Base-by-base conservation (phyloP, 306 rosid species). In the Myrica gale region DNA sequence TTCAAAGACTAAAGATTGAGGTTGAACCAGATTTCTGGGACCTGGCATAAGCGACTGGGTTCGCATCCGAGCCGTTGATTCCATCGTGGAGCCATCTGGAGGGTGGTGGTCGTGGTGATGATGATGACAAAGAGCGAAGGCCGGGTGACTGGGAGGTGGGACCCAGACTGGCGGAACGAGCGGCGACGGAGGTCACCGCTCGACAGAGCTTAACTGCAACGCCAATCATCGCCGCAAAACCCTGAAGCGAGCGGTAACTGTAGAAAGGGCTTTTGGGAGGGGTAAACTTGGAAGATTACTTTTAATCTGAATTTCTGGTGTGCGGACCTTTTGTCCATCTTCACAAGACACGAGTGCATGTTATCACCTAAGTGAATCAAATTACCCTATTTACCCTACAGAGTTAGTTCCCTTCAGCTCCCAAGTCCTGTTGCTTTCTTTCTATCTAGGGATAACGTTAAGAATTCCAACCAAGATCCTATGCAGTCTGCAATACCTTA, bases 31-130 rank as follows among this genome's bases (percentile, higher is more conserved):
- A 88, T 83, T 88, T 87, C 1, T 84, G 90, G 63, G 85, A 84
- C 90, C 97, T 88, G 56, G 97, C 95, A 68, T 83, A 90, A 66
- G 90, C 82, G 69, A 90, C 96, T 20, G 91, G 90, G 78, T 74
- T 83, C 7, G 86, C 82, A 76, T 85, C 67, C 57, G 71, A 83
- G 82, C 47, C 51, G 73, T 84, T 88, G 37, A 75, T 77, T 45
- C 79, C 90, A 80, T 43, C 83, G 78, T 83, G 88, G 69, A 81
- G 72, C 1, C 60, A 81, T 76, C 92, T 89, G 77, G 69, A 82
- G 23, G 72, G 84, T 42, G 85, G 71, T 7, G 74, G 84, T 50
- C 84, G 63, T 10, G 74, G 84, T 42, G 85, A 68, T 7, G 76
- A 82, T 50, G 86, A 67, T 7, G 74, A n/a, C 57, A 60, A 21